Percentiles rank a stretch among this genome's conserved stretches.
Evolutionary conservation across 768 basidiomycete genomes (phyloP).

Genomic region (Candolleomyces aberdarensis): DNA sequence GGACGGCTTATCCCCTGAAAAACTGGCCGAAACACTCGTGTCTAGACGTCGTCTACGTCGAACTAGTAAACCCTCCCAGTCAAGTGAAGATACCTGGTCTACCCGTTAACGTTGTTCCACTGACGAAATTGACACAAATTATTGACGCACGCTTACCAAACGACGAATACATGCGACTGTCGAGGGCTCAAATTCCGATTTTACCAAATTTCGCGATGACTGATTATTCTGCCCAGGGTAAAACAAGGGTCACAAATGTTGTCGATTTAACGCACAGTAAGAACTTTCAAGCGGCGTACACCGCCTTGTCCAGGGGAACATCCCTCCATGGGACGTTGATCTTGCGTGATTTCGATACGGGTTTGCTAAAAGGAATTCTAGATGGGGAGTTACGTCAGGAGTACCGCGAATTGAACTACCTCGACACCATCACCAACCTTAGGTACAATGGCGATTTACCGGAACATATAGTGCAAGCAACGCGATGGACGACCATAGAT

Average conservation of each 20-base stretch:
- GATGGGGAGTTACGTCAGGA: not conserved
- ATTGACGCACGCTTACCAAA: not conserved
- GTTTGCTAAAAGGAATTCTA: not conserved
- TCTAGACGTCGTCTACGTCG: slow-evolving; percentile 26
- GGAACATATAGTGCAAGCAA: no score
- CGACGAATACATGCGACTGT: not conserved
- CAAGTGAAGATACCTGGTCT: slow-evolving; percentile 19
- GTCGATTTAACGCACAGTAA: not conserved
- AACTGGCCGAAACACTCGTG: not conserved
- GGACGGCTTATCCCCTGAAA: slow-evolving; percentile 4
- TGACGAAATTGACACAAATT: not conserved
- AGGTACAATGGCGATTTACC: no score
- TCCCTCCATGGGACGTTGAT: not conserved
- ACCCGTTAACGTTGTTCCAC: slow-evolving; percentile 26
- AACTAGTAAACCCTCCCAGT: slow-evolving; percentile 20
- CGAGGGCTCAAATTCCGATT: not conserved
- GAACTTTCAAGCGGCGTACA: not conserved
- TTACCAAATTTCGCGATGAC: slow-evolving; percentile 6
- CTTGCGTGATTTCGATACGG: not conserved
- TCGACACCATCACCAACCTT: no score
- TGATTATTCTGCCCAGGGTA: no score
- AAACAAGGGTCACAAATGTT: slow-evolving; percentile 1
- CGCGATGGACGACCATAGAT: no score
- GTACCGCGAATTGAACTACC: not conserved
- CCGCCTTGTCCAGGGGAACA: not conserved